Evolutionary conservation across 768 basidiomycete species (phyloP), one percentile per base, ranked within the genome.

Genomic region (Brasilioporus rufonigricans): DNA sequence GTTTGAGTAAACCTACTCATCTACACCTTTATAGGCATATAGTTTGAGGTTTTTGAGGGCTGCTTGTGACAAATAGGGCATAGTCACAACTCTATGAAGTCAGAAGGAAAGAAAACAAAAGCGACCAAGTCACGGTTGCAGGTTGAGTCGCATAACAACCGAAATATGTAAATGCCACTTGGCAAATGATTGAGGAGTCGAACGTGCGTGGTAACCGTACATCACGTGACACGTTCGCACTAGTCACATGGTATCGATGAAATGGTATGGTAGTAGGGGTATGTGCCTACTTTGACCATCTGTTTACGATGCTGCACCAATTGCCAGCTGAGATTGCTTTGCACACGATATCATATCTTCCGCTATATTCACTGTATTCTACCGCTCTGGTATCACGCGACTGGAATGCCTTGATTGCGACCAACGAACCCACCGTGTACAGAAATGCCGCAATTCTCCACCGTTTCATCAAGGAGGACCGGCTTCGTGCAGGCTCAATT

Each of bases 1-100:
- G 5, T 11, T 32, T 43, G 41, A n/a, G 23, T n/a, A 40, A 13
- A 32, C 50, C 61, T 58, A 89, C 89, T 90, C 89, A 72, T 94
- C 92, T 13, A 90, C 81, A 21, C 83, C 85, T 61, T 85, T 89
- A 68, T 93, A 93, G 52, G 84, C 74, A 68, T 94, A 93, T 59
- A 82, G 83, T 64, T 83, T 82, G 40, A 94, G 77, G 50, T 90
- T 89, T 59, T 81, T 79, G 23, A 93, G 80, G n/a, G 87, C 85
- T 16, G 78, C 68, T 47, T 74, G 74, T 4, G 87, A 81, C 45
- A 93, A 78, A 68, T 87, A 87, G 47, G 79, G 75, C 87, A 89
- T 87, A 35, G 44, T 23, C 19, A 80, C 40, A 14, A n/a, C 40
- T 45, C 43, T 44, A 44, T n/a, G 31, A n/a, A 3, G 16, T 21